Base-by-base conservation (phyloP, 306 rosid species). In the Castanea mollissima region DNA sequence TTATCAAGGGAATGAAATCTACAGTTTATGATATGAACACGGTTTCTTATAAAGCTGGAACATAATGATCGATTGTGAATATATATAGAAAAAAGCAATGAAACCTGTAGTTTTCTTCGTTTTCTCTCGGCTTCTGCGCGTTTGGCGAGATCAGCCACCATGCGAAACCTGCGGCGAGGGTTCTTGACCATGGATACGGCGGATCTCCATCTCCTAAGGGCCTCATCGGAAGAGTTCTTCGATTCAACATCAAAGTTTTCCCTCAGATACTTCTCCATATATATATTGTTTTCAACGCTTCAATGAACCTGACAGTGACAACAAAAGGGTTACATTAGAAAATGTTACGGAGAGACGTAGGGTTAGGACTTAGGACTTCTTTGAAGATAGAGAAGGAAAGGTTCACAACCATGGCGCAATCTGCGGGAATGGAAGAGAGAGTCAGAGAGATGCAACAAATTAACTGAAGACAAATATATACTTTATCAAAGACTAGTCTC, bases 111-210 rank as follows among this genome's bases (percentile, higher is more conserved):
- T 10, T 78, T 91, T 75, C 11, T 21, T 77, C 97, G 98, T 57
- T 87, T 90, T 4, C 29, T 27, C 32, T 84, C 92, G 23, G 84
- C 87, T 10, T 92, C 88, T 18, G 95, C 97, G 0, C 98, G 93
- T 82, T 89, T 92, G 49, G 91, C 92, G 60, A 93, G 99, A 83
- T 95, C 90, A 67, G 99, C 97, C 18, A 93, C 94, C 94, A 88
- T 90, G 62, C 98, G 97, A 67, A 95, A 95, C 27, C 99, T 86
- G 35, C 99, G 98, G 38, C 94, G 93, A 9, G 92, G 98, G 62
- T 95, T 95, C 84, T 93, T 92, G 83, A 95, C 92, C 74, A 93
- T 74, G 63, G 98, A 69, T 27, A 92, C 97, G 6, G 97, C 98
- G 10, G 92, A 83, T 87, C 99, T 81, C 99, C 98, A 95, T 78